A percentile compares a stretch with the other conserved stretches of the same genome.
Evolutionary conservation across 768 basidiomycete species (phyloP).

Genomic region (Tylopilus subfusipes): DNA sequence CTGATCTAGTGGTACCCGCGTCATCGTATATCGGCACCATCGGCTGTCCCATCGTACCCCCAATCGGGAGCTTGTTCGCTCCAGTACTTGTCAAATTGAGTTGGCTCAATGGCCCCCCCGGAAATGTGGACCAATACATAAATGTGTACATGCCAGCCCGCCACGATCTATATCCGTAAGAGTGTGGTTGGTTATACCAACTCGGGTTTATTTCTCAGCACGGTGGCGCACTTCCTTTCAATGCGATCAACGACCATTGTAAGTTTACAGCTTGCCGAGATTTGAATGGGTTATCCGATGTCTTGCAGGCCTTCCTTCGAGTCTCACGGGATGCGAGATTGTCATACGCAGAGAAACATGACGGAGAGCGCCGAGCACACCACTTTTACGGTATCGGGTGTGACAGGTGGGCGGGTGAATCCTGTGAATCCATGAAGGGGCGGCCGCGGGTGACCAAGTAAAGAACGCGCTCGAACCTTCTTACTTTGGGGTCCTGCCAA

Average conservation of each 20-base stretch:
- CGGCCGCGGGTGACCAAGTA: slow-evolving; percentile 6
- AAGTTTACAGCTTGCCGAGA: slow-evolving; percentile 8
- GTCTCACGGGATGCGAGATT: slow-evolving; percentile 12
- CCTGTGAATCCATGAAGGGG: slow-evolving; percentile 1
- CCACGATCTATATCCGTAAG: slow-evolving; percentile 5
- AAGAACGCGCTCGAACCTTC: slow-evolving; percentile 8
- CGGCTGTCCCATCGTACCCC: slow-evolving; percentile 12
- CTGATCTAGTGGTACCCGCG: slow-evolving; percentile 17
- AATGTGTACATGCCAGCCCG: neutral
- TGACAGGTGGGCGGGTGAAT: slow-evolving; percentile 2
- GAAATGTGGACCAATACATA: neutral
- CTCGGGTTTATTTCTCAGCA: neutral
- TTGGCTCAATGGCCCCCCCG: slow-evolving; percentile 1
- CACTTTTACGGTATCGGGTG: slow-evolving; percentile 8
- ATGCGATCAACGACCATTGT: slow-evolving; percentile 1
- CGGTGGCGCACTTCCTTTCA: slow-evolving; percentile 6
- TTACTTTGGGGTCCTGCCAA: neutral
- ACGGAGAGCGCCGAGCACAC: neutral
- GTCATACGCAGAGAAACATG: slow-evolving; percentile 3
- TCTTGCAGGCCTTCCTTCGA: neutral
- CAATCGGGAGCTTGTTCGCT: slow-evolving; percentile 10
- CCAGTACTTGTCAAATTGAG: slow-evolving; percentile 1
- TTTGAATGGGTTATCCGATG: slow-evolving; percentile 9
- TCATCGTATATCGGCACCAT: slow-evolving; percentile 21
- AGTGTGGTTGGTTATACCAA: neutral